These are phyloP conservation scores for Rhodotorula sp. DNA, from an alignment of 1,284 basidiomycete genomes.

Conservation along the genomic window DNA sequence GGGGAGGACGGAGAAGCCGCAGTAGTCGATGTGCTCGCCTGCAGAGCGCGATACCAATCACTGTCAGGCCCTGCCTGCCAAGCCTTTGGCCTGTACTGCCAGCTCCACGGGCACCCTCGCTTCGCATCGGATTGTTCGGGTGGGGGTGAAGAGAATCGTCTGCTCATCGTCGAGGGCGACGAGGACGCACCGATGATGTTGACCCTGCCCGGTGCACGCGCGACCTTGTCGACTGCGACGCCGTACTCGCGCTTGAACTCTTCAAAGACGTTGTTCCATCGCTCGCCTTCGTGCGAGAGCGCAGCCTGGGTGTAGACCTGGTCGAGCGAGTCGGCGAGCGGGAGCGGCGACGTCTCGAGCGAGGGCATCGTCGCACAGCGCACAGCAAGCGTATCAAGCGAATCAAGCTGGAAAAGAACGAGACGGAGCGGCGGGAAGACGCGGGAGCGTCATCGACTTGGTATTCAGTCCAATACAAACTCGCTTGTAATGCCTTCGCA, in stretches of 20 bases:
- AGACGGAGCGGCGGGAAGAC: background rate
- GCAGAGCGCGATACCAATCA: conserved; percentile 41
- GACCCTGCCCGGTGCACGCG: conserved; percentile 78
- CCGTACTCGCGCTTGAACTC: conserved; percentile 67
- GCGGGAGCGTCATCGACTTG: background rate
- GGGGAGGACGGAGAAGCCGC: conserved; percentile 64
- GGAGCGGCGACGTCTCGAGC: conserved; percentile 9
- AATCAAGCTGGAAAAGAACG: background rate
- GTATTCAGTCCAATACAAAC: background rate
- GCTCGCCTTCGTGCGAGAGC: conserved; percentile 48
- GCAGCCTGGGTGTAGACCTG: conserved; percentile 38
- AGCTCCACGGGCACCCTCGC: no score
- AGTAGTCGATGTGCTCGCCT: conserved; percentile 86
- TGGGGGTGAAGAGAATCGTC: background rate
- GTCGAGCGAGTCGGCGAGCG: conserved; percentile 9
- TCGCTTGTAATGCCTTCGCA: background rate
- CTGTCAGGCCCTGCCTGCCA: background rate
- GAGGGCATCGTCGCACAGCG: background rate
- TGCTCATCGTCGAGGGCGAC: background rate
- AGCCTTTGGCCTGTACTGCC: background rate
- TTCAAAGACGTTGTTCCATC: conserved; percentile 64
- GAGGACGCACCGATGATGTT: conserved; percentile 39
- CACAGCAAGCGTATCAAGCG: background rate
- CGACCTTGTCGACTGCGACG: conserved; percentile 64
- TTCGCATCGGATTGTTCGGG: no score